Evolutionary conservation across 176 grass and related monocot genomes (phyloP), one percentile per base, ranked within the genome.

Genomic region (Triticum timopheevii): DNA sequence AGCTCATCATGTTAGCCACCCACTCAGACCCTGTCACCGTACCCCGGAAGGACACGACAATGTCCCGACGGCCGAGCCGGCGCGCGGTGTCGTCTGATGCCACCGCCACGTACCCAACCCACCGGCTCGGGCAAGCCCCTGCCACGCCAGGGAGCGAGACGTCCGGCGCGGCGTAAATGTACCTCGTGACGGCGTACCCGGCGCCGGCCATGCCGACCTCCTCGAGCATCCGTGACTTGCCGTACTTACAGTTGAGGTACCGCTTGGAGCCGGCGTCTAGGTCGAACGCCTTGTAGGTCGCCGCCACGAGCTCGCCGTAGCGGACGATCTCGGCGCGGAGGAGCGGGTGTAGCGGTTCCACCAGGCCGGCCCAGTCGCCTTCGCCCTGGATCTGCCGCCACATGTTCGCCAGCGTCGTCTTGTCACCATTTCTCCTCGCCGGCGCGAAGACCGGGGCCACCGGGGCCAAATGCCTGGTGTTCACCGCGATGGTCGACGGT

Each of bases 1-100:
- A 86, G 89, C 95, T 95, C 95, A 89, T 97, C 73, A 97, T 88
- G 79, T 95, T 97, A 30, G 95, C 95, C 8, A 88, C 79, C 95
- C 92, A 97, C 87, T 97, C 95, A 0, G 92, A 80, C 1, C 72
- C 68, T 1, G 95, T 95, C 5, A 97, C 87, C 17, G 95, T 97
- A 7, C 95, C 95, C 4, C 92, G 89, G 69, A 97, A 94, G 0
- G 95, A 85, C 1, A 95, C 92, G 19, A 95, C 59, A 27, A 97
- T 86, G 74, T 97, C 93, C 0, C 89, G 73, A 2, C 91, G 80
- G 2, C 93, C 95, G n/a, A 97, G 88, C 8, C 80, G 83, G 7
- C 35, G 61, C 20, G 84, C 69, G 6, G 62, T 6, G 0, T 87
- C 73, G 62, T 90, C 92, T 2, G 88, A 83, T 0, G 86, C 49